These are phyloP conservation scores for Schizonepeta tenuifolia DNA, from an alignment of 257 asterid species.

Conservation along the genomic window DNA sequence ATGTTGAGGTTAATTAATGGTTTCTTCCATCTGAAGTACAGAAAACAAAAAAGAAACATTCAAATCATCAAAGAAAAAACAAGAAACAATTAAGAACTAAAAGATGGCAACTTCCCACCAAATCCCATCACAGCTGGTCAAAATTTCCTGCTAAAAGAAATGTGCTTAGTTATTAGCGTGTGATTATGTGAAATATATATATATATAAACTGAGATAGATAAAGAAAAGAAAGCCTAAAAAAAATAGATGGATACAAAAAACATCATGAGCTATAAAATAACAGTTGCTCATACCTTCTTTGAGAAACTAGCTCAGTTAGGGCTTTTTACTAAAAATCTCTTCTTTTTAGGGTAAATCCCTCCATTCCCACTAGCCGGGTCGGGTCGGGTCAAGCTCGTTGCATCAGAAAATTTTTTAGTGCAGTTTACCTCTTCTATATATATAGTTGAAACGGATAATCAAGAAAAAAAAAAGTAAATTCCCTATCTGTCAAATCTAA, in stretches of 20 bases:
- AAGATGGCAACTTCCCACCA: conserved; percentile 15
- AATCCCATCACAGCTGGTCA: conserved; percentile 11
- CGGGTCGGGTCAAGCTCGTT: too few species aligned
- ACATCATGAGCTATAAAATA: neutral
- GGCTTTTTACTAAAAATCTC: neutral
- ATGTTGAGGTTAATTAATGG: neutral
- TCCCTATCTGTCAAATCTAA: conserved; percentile 18
- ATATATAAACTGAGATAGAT: neutral
- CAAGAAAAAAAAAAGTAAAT: neutral
- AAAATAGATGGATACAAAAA: neutral
- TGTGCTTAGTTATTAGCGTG: neutral
- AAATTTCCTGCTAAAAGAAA: conserved; percentile 32
- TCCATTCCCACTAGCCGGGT: too few species aligned
- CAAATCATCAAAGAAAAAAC: conserved; percentile 1
- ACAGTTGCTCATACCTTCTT: neutral
- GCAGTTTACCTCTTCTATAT: neutral
- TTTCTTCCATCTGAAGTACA: neutral
- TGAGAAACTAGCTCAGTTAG: conserved; percentile 16
- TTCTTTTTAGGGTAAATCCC: neutral
- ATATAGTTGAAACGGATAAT: neutral
- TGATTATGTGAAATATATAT: neutral
- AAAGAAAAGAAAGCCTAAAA: neutral
- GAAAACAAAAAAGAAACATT: neutral
- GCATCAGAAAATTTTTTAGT: neutral
- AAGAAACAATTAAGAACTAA: neutral